Base-by-base conservation (phyloP, 768 basidiomycete genomes). In the Lactarius tabidus region DNA sequence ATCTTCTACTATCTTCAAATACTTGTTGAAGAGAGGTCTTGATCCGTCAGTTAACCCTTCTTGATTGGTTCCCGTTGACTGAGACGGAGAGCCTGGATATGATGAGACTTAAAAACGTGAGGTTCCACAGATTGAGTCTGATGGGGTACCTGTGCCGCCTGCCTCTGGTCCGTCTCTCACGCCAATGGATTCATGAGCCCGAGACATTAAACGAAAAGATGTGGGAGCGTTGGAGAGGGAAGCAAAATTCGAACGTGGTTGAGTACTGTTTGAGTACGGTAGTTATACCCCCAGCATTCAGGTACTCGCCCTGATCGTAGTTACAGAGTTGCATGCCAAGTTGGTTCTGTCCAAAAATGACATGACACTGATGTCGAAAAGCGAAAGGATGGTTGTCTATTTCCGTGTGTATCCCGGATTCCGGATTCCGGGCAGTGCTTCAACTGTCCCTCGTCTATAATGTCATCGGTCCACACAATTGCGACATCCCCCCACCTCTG, bases 401-500 rank as follows among this genome's bases (percentile, higher is more conserved):
- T 14, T 39, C 38, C 14, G 38, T 39, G 6, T 17, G 6, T 8
- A n/a, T n/a, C n/a, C 36, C 36, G 36, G 7, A 12, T 23, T 48
- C 45, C 23, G 23, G 23, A 48, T 48, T 23, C 43, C 10, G 43
- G 12, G 15, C 18, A 7, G 20, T 23, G n/a, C 48, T 15, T 23
- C 23, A 26, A n/a, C n/a, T n/a, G 20, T 23, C 6, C 14, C n/a
- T 12, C 6, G 23, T 15, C 12, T 51, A 55, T 55, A 29, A 55
- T 31, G 54, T 55, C 29, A 29, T 55, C 10, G 9, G 2, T 8
- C 18, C 3, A 10, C 14, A 9, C 54, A 33, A 57, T 65, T 61
- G 64, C 64, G 64, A 61, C 64, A 65, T 65, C 29, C 28, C 38
- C 39, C 1, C 6, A 14, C 6, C 36, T n/a, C 6, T 33, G 23